Evolutionary conservation across 2,329 filamentous ascomycete genomes (phyloP), one percentile per base, ranked within the genome.

Genomic region (Fusarium siculi): DNA sequence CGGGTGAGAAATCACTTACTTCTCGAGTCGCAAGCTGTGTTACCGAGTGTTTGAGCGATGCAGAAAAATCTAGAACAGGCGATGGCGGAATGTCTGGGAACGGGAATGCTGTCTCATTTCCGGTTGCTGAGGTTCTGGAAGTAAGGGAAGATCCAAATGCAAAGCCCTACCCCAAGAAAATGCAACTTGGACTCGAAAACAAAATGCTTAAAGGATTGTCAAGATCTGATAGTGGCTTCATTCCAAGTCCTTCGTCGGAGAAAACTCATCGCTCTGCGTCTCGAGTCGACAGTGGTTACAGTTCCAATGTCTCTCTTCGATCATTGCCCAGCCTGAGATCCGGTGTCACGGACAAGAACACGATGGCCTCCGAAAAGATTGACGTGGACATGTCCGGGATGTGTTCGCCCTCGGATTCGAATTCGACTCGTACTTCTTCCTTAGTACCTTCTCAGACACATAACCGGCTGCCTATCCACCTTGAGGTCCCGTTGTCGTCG

Each of bases 271-370:
- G 84, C 61, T 79, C 85, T 9, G 80, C 89, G n/a, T 84, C 86
- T 37, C 90, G 90, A 69, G 85, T 87, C 43, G 89, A 91, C 74
- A 91, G 88, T 32, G 89, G 89, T 21, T 91, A 91, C 74, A 88
- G 88, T 74, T 91, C 89, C 12, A 90, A 87, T 74, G 81, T 88
- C 9, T 91, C 89, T 18, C 78, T 90, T 23, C 84, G 87, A 43
- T 90, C 89, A 2, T 83, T 87, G n/a, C 79, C 78, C 32, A 82
- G 79, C 59, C 80, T 76, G 53, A 76, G 68, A 50, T 74, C 75
- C 30, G 67, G 68, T 19, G 68, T 65, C 34, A 74, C 65, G 34
- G 76, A 76, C 19, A 65, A 68, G 36, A 68, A 67, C 47, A 74
- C 63, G 28, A 78, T 70, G 62, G 59, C 68, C 32, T 56, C 68